Evolutionary conservation across 257 asterid species (phyloP).

Genomic region (Solanum bukasovii): DNA sequence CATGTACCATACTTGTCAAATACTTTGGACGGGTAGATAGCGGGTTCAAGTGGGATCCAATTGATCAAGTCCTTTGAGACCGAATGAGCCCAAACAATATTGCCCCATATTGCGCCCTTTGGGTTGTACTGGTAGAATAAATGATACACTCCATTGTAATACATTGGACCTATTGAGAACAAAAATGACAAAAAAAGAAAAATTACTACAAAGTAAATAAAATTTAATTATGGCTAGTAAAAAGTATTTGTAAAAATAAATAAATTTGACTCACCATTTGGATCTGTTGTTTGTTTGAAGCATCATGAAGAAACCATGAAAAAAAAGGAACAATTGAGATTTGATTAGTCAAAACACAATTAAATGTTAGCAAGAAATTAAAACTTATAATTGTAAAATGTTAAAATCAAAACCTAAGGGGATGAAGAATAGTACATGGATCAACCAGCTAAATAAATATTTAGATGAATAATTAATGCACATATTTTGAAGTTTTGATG

Average conservation of each 20-base stretch:
- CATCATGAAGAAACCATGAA: constrained; percentile 3
- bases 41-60: constrained; percentile 38
- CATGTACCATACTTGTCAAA: constrained; percentile 67
- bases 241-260: too few species aligned
- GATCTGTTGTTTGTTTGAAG: constrained; percentile 15
- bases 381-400: neutral
- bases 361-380: neutral
- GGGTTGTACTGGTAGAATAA: constrained; percentile 75
- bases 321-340: neutral
- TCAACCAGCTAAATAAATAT: neutral
- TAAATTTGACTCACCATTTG: constrained; percentile 19
- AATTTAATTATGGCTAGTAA: neutral
- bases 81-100: constrained; percentile 76
- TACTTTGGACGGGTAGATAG: constrained; percentile 49
- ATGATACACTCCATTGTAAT: constrained; percentile 60
- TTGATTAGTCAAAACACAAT: neutral
- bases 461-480: neutral
- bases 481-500: neutral
- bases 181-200: neutral
- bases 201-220: neutral
- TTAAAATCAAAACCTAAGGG: neutral
- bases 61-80: constrained; percentile 56
- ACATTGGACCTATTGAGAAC: constrained; percentile 47
- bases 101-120: constrained; percentile 67
- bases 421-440: neutral